phyloP scores from a whole-genome alignment of 2,329 filamentous ascomycete genomes.

The Alternaria rosae region DNA sequence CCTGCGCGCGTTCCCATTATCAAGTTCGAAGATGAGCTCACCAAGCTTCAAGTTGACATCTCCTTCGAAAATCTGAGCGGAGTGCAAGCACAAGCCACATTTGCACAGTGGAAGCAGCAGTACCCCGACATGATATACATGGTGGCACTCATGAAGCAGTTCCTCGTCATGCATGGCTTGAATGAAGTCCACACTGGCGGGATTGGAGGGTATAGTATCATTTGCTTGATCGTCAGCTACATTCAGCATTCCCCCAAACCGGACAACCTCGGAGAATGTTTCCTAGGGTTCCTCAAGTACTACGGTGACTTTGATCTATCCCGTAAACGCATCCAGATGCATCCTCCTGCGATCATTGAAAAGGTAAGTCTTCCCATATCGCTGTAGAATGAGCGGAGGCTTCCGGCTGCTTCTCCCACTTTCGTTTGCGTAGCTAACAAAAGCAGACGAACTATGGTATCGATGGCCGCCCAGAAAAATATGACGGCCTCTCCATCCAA shows the following conservation, averaged over 20 bases:
- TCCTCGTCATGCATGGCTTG: conserved; percentile 83
- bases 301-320: conserved; percentile 84
- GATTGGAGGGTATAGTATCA: conserved; percentile 91
- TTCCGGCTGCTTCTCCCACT: not conserved
- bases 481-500: conserved; percentile 80
- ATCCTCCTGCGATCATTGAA: conserved; percentile 73
- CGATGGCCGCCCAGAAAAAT: conserved; percentile 41
- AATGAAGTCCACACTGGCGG: conserved; percentile 93
- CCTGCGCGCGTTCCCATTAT: conserved; percentile 86
- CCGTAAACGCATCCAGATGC: conserved; percentile 74
- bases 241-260: conserved; percentile 69
- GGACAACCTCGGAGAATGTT: conserved; percentile 75
- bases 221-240: conserved; percentile 90
- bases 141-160: conserved; percentile 90
- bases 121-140: conserved; percentile 88
- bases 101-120: conserved; percentile 76
- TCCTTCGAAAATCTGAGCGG: conserved; percentile 94
- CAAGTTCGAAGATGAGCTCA: conserved; percentile 83
- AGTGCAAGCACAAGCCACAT: conserved; percentile 79
- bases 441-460: conserved; percentile 31
- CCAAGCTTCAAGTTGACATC: conserved; percentile 85
- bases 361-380: conserved; percentile 66
- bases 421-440: conserved; percentile 13
- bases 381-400: not conserved
- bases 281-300: conserved; percentile 87